Base-by-base conservation (phyloP, 371 early-diverging fungal genomes). In the Mucor circinelloides region DNA sequence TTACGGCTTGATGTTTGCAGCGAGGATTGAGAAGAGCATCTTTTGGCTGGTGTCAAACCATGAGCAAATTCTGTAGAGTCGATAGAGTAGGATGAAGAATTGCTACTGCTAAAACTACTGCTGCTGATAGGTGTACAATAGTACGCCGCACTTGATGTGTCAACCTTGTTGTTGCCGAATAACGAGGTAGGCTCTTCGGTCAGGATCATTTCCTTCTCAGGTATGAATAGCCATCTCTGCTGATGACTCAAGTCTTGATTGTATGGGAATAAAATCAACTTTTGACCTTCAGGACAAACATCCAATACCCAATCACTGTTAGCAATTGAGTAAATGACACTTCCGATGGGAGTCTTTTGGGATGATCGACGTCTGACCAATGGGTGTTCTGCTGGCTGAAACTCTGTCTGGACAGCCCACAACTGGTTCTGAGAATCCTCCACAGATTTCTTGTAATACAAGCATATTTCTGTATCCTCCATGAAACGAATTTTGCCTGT, bases 281-380 rank as follows among this genome's bases (percentile, higher is more conserved):
- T 68, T 38, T 68, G 34, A 67, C 73, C 46, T 21, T 66, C 32
- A 9, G 57, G 23, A 10, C 55, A 21, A 5, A 74, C 63, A 54
- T 82, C 82, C 15, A 82, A 67, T 10, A 82, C 82, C 82, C 82
- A 82, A 32, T 79, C 79, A 28, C 71, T 63, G 56, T 76, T 77
- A 34, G 56, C 52, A 30, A 74, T 8, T 0, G 79, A 78, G 23
- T 76, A 72, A 50, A 82, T 74, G 28, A 70, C 57, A n/a, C 36
- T 44, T 13, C 76, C 82, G 7, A 63, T 34, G 23, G 67, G 59
- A 17, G 44, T 25, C 25, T 48, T 23, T 40, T 69, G 58, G 19
- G 67, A 68, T 32, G 28, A 25, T 21, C 25, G 15, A 42, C 23
- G 34, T 21, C 25, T 23, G 61, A 32, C 17, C 61, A 63, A 40